Percentiles rank a stretch among this genome's conserved stretches.
Evolutionary conservation across 1,284 basidiomycete species (phyloP).

Genomic region (Pyrrhoderma noxium): DNA sequence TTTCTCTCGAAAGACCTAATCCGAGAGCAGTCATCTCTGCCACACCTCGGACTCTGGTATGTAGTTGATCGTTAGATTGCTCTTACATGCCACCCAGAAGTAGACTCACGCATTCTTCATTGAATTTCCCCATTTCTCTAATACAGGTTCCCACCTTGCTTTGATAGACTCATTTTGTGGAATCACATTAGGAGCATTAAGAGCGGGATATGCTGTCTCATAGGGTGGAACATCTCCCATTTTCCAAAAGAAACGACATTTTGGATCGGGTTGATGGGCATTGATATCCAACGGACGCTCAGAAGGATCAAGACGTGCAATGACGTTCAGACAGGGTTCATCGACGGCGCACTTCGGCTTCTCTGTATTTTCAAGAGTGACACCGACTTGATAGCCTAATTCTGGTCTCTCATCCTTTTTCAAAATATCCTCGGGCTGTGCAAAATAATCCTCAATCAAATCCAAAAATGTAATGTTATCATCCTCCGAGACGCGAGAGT

Average conservation of each 20-base stretch:
- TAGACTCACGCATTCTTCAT: conserved; percentile 77
- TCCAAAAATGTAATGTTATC: conserved; percentile 60
- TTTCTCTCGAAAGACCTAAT: conserved; percentile 58
- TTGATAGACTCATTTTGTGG: conserved; percentile 52
- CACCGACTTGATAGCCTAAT: conserved; percentile 71
- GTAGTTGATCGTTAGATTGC: neutral
- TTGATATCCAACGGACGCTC: conserved; percentile 80
- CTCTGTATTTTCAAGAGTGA: conserved; percentile 89
- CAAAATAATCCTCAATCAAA: conserved; percentile 73
- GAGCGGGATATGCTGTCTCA: conserved; percentile 62
- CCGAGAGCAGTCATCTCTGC: conserved; percentile 81
- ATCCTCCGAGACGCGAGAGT: conserved; percentile 74
- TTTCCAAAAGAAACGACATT: conserved; percentile 89
- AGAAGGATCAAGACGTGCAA: conserved; percentile 59
- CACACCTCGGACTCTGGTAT: conserved; percentile 63
- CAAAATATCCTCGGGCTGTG: conserved; percentile 55
- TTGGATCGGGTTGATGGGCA: conserved; percentile 78
- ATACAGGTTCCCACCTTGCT: conserved; percentile 54
- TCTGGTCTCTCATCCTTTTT: conserved; percentile 76
- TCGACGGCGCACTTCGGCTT: conserved; percentile 81
- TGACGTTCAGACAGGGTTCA: conserved; percentile 66
- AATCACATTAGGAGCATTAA: conserved; percentile 77
- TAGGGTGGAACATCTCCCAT: conserved; percentile 76
- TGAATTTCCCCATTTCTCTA: conserved; percentile 77
- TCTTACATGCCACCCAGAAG: neutral